phyloP scores from a whole-genome alignment of 345 rosid species.

The Bretschneidera sinensis region DNA sequence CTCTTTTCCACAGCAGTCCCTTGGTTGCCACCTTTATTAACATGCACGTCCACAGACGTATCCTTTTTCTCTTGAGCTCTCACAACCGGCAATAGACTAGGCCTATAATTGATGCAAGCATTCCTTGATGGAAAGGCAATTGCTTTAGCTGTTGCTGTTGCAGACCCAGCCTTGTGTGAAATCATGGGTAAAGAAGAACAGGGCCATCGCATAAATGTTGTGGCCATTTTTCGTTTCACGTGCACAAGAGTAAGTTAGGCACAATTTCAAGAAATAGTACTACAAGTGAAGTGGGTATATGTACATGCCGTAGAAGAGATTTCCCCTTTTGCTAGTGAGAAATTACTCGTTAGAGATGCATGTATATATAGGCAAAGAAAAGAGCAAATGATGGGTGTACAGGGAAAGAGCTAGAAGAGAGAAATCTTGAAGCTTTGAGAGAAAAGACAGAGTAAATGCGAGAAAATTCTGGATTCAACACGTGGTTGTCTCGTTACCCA shows the following conservation, averaged over 20 bases:
- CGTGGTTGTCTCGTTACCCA: no score
- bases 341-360: no score
- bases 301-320: no score
- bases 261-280: no score
- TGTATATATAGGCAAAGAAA: no score
- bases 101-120: conserved; percentile 1
- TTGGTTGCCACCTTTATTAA: conserved; percentile 32
- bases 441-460: no score
- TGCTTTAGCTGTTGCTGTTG: conserved; percentile 5
- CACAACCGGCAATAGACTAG: conserved; percentile 17
- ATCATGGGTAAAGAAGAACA: conserved; percentile 25
- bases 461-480: no score
- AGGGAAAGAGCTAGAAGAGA: no score
- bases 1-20: conserved; percentile 38
- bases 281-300: no score
- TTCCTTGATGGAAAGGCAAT: conserved; percentile 20
- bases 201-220: conserved; percentile 24
- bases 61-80: conserved; percentile 41
- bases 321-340: no score
- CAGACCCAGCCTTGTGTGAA: conserved; percentile 6
- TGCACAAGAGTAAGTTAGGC: neutral
- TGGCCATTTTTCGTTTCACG: conserved; percentile 26
- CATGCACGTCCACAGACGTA: conserved; percentile 49
- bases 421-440: no score
- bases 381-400: no score